Evolutionary conservation across 305 asterid genomes (phyloP), one percentile per base, ranked within the genome.

Genomic region (Solanum hybrid): DNA sequence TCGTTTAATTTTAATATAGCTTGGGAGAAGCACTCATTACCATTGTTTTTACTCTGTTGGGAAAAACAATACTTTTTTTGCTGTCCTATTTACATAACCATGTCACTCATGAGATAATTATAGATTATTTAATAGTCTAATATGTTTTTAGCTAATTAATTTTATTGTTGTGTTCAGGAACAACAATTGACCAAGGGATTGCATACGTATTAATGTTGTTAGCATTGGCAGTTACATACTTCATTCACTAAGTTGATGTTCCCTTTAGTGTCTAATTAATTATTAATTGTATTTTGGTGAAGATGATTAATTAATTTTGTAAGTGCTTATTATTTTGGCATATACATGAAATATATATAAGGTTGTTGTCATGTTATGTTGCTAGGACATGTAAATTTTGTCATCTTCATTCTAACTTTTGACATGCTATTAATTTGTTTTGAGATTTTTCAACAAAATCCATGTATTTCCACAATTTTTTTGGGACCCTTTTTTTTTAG

Each of bases 181-280:
- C 95, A 27, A 87, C 95, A 72, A 94, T 95, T 34, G 97, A 95
- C 89, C 98, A 95, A 90, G 96, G 97, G 87, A 94, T 95, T 87
- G 97, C 98, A 26, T 95, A 92, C 40, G 94, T 91, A 3, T 90
- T 95, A 89, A 95, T 95, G 97, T 31, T 94, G 90, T 85, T 94
- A 87, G 97, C 98, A n/a, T 91, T 94, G 93, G 96, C 90, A 38
- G 94, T 95, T 76, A 95, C 97, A 40, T 94, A 95, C 87, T 90
- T 95, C 89, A 95, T 95, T 92, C 98, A 95, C 91, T 56, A 89
- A 86, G 90, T 91, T 42, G 96, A 93, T 80, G 91, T 90, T 40
- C 91, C 94, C 14, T 86, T 93, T 78, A 73, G 77, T 34, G 40
- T 92, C 86, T 92, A 91, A 90, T 79, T 79, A 79, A 64, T 77